These are phyloP conservation scores for Russula abietina DNA, from an alignment of 768 basidiomycete genomes.

Conservation along the genomic window DNA sequence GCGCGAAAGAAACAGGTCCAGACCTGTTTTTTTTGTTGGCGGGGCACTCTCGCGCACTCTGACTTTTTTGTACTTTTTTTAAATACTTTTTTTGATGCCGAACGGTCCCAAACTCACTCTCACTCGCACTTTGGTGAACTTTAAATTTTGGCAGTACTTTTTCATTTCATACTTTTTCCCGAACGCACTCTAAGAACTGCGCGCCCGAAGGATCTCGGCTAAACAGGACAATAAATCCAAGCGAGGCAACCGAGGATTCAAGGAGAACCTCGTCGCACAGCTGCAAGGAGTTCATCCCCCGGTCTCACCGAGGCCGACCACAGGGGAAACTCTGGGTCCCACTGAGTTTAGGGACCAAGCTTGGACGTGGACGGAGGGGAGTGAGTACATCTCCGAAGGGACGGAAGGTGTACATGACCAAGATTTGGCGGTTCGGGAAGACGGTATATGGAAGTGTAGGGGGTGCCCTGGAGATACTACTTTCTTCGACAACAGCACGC, in stretches of 20 bases:
- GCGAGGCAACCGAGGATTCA: neutral
- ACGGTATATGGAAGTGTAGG: neutral
- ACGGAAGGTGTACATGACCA: neutral
- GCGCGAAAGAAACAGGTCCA: too few relatives aligned
- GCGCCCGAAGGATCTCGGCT: neutral
- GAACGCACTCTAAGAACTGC: neutral
- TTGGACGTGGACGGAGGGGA: neutral
- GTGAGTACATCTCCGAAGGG: neutral
- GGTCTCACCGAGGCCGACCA: neutral
- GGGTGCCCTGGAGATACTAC: neutral
- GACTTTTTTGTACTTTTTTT: too few relatives aligned
- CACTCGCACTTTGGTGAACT: too few relatives aligned
- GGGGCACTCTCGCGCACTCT: too few relatives aligned
- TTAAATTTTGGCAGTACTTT: too few relatives aligned
- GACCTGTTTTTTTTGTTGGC: too few relatives aligned
- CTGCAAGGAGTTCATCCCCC: neutral
- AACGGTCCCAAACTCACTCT: too few relatives aligned
- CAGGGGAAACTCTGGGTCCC: neutral
- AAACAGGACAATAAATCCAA: neutral
- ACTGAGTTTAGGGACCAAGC: neutral
- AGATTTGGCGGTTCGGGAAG: neutral
- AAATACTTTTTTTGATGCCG: too few relatives aligned
- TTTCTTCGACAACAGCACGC: neutral
- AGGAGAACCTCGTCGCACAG: neutral
- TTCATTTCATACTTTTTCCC: too few relatives aligned